These are phyloP conservation scores for Epithemia pelagica DNA, from an alignment of 108 stramenopile genomes.

Conservation along the genomic window DNA sequence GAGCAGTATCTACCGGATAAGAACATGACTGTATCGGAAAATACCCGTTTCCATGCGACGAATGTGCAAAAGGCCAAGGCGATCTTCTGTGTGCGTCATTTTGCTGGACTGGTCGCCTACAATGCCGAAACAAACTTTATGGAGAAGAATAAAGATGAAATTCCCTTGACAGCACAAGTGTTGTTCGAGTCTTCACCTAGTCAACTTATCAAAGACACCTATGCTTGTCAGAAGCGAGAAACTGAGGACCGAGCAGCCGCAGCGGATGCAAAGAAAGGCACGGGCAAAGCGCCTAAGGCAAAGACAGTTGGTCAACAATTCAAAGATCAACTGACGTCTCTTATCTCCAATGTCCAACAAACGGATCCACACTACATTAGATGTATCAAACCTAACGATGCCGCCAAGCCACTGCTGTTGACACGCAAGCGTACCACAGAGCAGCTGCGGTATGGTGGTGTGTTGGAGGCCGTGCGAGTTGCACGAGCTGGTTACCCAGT, in stretches of 20 bases:
- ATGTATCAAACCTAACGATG: slow-evolving; percentile 97
- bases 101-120: slow-evolving; percentile 95
- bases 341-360: slow-evolving; percentile 85
- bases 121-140: slow-evolving; percentile 89
- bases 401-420: slow-evolving; percentile 74
- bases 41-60: slow-evolving; percentile 71
- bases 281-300: slow-evolving; percentile 38
- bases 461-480: slow-evolving; percentile 98
- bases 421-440: slow-evolving; percentile 83
- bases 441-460: slow-evolving; percentile 97
- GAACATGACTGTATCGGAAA: slow-evolving; percentile 67
- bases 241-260: slow-evolving; percentile 30
- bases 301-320: slow-evolving; percentile 94
- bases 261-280: slow-evolving; percentile 17
- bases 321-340: slow-evolving; percentile 79
- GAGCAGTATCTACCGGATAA: slow-evolving; percentile 70
- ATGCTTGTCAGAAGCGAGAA: slow-evolving; percentile 49
- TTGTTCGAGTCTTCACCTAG: slow-evolving; percentile 81
- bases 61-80: slow-evolving; percentile 68
- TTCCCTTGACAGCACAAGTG: slow-evolving; percentile 82
- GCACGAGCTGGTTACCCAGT: slow-evolving; percentile 98
- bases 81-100: slow-evolving; percentile 86
- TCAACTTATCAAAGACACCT: slow-evolving; percentile 72
- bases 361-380: slow-evolving; percentile 99
- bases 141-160: slow-evolving; percentile 97